Conservation (phyloP, 257 asterid species). For the Penstemon eatonii region DNA sequence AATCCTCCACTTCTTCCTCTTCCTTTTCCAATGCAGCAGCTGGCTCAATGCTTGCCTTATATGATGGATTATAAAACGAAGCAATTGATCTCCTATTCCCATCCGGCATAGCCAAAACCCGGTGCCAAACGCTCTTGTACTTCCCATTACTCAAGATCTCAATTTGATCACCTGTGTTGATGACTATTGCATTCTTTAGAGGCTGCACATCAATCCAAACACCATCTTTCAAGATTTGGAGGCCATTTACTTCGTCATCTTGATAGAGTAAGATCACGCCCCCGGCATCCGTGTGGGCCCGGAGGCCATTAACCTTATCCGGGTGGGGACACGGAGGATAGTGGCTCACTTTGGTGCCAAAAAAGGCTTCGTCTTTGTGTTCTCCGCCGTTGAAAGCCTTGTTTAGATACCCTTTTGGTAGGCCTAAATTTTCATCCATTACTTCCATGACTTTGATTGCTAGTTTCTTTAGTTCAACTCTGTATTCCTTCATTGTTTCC, state of each 20-base stretch:
- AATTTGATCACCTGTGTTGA: slow-evolving; percentile 82
- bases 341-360: slow-evolving; percentile 91
- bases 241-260: slow-evolving; percentile 70
- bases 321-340: slow-evolving; percentile 88
- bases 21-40: slow-evolving; percentile 32
- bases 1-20: slow-evolving; percentile 13
- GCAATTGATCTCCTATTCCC: slow-evolving; percentile 77
- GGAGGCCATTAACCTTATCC: slow-evolving; percentile 58
- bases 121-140: slow-evolving; percentile 89
- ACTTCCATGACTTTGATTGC: slow-evolving; percentile 56
- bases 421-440: slow-evolving; percentile 79
- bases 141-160: slow-evolving; percentile 79
- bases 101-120: slow-evolving; percentile 49
- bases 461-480: slow-evolving; percentile 61
- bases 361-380: slow-evolving; percentile 47
- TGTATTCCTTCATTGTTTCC: slow-evolving; percentile 71
- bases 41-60: slow-evolving; percentile 67
- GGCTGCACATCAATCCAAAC: slow-evolving; percentile 81
- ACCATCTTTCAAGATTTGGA: slow-evolving; percentile 72
- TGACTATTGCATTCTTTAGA: slow-evolving; percentile 54
- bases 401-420: slow-evolving; percentile 61
- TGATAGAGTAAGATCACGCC: slow-evolving; percentile 82
- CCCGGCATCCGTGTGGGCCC: slow-evolving; percentile 96
- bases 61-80: slow-evolving; percentile 79
- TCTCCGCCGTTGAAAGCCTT: slow-evolving; percentile 62